Evolutionary conservation across 108 stramenopile genomes (phyloP).

Genomic region (Cyclostephanos tholiformis): DNA sequence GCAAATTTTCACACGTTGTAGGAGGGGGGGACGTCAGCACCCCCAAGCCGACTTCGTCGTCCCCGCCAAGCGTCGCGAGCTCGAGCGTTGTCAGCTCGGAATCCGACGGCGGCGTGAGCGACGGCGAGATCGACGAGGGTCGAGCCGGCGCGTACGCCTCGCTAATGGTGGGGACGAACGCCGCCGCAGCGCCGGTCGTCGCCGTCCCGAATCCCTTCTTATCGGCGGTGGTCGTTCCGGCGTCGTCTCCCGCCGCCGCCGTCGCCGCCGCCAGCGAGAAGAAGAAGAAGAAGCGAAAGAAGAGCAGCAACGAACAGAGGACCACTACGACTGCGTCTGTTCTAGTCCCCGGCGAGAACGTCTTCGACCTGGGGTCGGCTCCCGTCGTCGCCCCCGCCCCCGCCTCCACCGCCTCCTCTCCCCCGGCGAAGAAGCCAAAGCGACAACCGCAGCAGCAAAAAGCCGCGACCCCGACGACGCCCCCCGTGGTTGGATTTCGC

Average conservation of each 20-base stretch:
- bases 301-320: slow-evolving; percentile 26
- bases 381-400: slow-evolving; percentile 5
- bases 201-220: not conserved
- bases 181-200: slow-evolving; percentile 11
- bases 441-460: slow-evolving; percentile 20
- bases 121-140: slow-evolving; percentile 49
- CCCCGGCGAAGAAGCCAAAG: slow-evolving; percentile 42
- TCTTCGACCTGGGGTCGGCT: slow-evolving; percentile 10
- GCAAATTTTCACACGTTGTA: slow-evolving; percentile 77
- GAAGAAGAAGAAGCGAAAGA: slow-evolving; percentile 51
- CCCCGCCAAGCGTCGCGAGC: slow-evolving; percentile 27
- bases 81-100: slow-evolving; percentile 71
- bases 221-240: slow-evolving; percentile 2
- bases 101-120: slow-evolving; percentile 71
- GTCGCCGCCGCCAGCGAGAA: slow-evolving; percentile 22
- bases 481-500: slow-evolving; percentile 44
- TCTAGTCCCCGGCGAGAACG: slow-evolving; percentile 39
- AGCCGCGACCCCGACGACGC: slow-evolving; percentile 21
- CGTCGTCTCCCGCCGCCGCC: slow-evolving; percentile 23
- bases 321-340: slow-evolving; percentile 17
- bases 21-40: slow-evolving; percentile 8
- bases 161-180: slow-evolving; percentile 11
- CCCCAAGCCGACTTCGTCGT: slow-evolving; percentile 15
- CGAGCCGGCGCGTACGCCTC: slow-evolving; percentile 52
- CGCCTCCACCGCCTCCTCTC: slow-evolving; percentile 18